phyloP scores from a whole-genome alignment of 2,329 filamentous ascomycete species.

The Diaporthe helianthi region DNA sequence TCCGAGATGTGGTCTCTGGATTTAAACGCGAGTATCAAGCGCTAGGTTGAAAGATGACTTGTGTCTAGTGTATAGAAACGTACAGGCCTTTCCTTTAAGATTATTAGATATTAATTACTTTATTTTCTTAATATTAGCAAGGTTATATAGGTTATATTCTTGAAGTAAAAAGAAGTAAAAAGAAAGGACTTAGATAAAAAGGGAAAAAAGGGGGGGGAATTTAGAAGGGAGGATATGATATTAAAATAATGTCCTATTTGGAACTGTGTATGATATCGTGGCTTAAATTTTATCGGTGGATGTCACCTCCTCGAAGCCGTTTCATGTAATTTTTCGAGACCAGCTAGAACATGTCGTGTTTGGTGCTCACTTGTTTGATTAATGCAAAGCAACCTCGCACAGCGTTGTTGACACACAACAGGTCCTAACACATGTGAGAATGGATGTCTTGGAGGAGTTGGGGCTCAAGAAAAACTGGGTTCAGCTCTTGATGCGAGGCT shows the following conservation, averaged over 20 bases:
- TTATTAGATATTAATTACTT: not conserved
- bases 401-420: no score
- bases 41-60: not conserved
- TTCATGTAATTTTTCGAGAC: not conserved
- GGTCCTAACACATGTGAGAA: not conserved
- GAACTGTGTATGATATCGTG: not conserved
- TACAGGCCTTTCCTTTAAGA: no score
- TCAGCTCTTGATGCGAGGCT: slow-evolving; percentile 10
- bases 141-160: not conserved
- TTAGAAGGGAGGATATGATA: no score
- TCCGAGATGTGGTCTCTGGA: not conserved
- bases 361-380: not conserved
- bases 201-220: no score
- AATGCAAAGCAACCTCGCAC: no score
- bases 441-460: not conserved
- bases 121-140: not conserved
- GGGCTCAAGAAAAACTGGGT: not conserved
- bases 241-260: not conserved
- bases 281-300: no score
- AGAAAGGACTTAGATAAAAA: no score
- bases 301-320: not conserved
- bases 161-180: no score
- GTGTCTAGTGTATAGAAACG: not conserved
- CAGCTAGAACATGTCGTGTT: not conserved
- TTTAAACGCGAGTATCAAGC: not conserved